phyloP scores from a whole-genome alignment of 2,329 filamentous ascomycete genomes.

The Colletotrichum lindemuthianum region DNA sequence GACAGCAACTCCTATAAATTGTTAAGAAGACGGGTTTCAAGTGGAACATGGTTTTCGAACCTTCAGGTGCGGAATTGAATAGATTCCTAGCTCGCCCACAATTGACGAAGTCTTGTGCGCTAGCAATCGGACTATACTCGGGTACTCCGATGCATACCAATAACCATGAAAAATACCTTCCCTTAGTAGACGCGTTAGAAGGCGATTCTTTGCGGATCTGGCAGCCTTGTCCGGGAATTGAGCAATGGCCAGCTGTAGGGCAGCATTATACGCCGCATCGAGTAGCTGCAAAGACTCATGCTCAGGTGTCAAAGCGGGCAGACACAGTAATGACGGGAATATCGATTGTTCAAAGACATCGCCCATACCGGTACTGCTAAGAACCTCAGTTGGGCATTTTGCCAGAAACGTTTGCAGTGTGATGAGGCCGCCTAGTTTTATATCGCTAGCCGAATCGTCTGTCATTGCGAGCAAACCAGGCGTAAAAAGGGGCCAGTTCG shows the following conservation, averaged over 20 bases:
- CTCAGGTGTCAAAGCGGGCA: slow-evolving; percentile 82
- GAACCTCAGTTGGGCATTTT: slow-evolving; percentile 61
- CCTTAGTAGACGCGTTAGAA: slow-evolving; percentile 66
- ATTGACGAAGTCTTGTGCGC: slow-evolving; percentile 60
- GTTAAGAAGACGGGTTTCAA: neutral
- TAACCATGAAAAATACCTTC: slow-evolving; percentile 66
- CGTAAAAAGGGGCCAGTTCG: slow-evolving; percentile 74
- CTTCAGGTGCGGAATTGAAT: slow-evolving; percentile 74
- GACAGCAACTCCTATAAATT: slow-evolving; percentile 70
- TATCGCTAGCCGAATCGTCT: slow-evolving; percentile 67
- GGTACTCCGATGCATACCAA: slow-evolving; percentile 68
- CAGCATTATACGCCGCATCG: slow-evolving; percentile 70
- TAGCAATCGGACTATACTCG: slow-evolving; percentile 66
- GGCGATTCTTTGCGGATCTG: slow-evolving; percentile 43
- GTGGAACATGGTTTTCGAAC: slow-evolving; percentile 46
- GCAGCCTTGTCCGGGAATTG: slow-evolving; percentile 40
- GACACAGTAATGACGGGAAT: slow-evolving; percentile 76
- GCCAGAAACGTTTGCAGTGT: slow-evolving; percentile 65
- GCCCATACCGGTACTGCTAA: slow-evolving; percentile 72
- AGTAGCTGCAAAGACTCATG: slow-evolving; percentile 74
- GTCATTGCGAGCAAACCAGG: slow-evolving; percentile 76
- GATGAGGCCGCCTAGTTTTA: slow-evolving; percentile 66
- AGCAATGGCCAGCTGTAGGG: slow-evolving; percentile 67
- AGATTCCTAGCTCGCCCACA: slow-evolving; percentile 67
- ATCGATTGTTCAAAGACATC: slow-evolving; percentile 75